Base-by-base conservation (phyloP, 495 filamentous ascomycete genomes). In the Penicillium coprophilum region DNA sequence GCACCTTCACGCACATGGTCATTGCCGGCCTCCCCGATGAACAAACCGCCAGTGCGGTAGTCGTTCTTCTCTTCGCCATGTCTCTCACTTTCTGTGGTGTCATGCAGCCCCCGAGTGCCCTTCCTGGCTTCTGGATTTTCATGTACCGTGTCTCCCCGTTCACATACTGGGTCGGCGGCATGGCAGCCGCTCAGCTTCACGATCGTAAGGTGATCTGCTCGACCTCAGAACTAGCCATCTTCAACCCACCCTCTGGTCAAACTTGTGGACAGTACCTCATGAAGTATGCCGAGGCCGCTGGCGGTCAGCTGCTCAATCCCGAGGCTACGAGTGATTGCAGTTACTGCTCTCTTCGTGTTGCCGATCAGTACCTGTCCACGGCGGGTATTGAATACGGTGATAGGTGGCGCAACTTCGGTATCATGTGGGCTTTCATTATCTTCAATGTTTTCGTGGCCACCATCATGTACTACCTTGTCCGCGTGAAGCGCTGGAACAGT, bases 81-180 rank as follows among this genome's bases (percentile, higher is more conserved):
- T 77, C 71, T 41, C 75, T 82, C 50, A 77, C 82, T 20, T 85
- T 85, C 70, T 64, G 60, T 46, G 73, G 73, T 77, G 84, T 89
- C 45, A 81, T 90, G 70, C 82, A 86, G 50, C 72, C 67, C 17
- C 84, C 85, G 0, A 64, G 66, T 15, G 78, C 73, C 1, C 69
- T 87, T 19, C 85, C 86, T 5, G 71, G 78, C 20, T 90, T 89
- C 67, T 82, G 80, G 79, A 69, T 70, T 41, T 80, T 78, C 71
- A 81, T 80, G 77, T 80, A 80, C 67, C 71, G 69, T 27, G 63
- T 77, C 23, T 74, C 72, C 3, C 79, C 79, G 0, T 75, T 82
- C 48, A 84, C 81, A 3, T 87, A 85, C 58, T 70, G 85, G 19
- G 72, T 86, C 10, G 73, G 70, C 31, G 80, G 78, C 31, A 82